These are phyloP conservation scores for Postia placenta DNA, from an alignment of 768 basidiomycete species.

Conservation along the genomic window DNA sequence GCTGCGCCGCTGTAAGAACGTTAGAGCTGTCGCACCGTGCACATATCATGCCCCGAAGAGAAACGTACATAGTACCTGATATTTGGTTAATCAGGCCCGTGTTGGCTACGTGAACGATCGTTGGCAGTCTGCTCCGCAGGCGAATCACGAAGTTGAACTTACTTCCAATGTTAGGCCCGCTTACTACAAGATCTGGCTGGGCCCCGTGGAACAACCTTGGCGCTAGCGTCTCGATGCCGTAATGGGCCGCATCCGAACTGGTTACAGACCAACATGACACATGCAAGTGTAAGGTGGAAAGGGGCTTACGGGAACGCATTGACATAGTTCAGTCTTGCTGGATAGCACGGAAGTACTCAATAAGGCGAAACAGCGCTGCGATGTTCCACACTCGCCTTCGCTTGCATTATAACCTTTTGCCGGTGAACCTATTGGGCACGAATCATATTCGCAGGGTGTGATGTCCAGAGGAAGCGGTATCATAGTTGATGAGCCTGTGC, in stretches of 20 bases:
- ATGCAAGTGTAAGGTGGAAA: neutral
- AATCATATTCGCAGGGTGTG: slow-evolving; percentile 27
- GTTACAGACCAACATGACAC: neutral
- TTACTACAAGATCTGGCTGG: slow-evolving; percentile 38
- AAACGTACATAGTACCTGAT: slow-evolving; percentile 24
- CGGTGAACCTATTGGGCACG: slow-evolving; percentile 27
- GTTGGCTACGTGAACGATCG: slow-evolving; percentile 11
- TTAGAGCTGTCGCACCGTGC: neutral
- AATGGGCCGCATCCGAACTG: slow-evolving; percentile 23
- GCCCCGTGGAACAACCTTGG: slow-evolving; percentile 31
- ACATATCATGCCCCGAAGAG: neutral
- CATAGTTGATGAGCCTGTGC: slow-evolving; percentile 23
- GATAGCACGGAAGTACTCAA: neutral
- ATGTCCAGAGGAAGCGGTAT: slow-evolving; percentile 22
- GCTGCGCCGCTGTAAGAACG: slow-evolving; percentile 37
- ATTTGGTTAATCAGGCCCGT: slow-evolving; percentile 16
- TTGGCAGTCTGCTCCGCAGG: neutral
- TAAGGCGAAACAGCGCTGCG: neutral
- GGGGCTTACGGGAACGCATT: slow-evolving; percentile 28
- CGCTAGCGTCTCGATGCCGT: slow-evolving; percentile 41
- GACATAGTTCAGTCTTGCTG: slow-evolving; percentile 30
- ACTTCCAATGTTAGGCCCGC: slow-evolving; percentile 35
- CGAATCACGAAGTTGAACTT: neutral
- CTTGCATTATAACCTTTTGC: slow-evolving; percentile 23
- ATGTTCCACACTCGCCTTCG: slow-evolving; percentile 26